Percentiles rank a stretch among this genome's conserved stretches.
Conservation (phyloP, 2,329 filamentous ascomycete genomes). For the Lasiodiplodia hormozganensis region DNA sequence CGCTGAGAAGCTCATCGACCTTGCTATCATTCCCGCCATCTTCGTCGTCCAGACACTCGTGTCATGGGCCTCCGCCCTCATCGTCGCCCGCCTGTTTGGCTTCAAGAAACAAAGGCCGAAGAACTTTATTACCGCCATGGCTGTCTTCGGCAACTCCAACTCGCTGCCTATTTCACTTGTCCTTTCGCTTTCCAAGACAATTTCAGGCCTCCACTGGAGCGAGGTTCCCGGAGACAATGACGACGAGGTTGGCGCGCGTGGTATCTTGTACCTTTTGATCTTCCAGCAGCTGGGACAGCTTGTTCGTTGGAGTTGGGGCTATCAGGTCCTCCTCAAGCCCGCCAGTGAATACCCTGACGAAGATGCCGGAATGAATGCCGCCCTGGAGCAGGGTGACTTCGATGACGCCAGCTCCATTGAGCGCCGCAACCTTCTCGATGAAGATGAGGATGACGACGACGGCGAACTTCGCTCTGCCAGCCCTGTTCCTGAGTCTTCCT, state of each 20-base stretch:
- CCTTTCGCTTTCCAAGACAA: slow-evolving; percentile 88
- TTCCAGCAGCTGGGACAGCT: slow-evolving; percentile 98
- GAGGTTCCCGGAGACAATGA: slow-evolving; percentile 91
- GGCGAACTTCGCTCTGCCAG: slow-evolving; percentile 1
- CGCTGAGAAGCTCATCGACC: slow-evolving; percentile 84
- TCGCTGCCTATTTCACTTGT: slow-evolving; percentile 96
- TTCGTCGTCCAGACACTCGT: slow-evolving; percentile 87
- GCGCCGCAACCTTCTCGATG: slow-evolving; percentile 51
- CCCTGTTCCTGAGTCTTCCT: slow-evolving; percentile 48
- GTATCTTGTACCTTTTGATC: slow-evolving; percentile 93
- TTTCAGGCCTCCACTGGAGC: slow-evolving; percentile 93
- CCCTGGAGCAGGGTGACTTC: slow-evolving; percentile 61
- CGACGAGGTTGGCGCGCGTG: slow-evolving; percentile 89
- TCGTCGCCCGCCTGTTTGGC: slow-evolving; percentile 76
- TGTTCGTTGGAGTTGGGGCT: slow-evolving; percentile 97
- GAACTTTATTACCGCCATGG: slow-evolving; percentile 98
- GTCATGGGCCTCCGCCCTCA: slow-evolving; percentile 78
- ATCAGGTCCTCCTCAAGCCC: slow-evolving; percentile 90
- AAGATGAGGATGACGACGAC: slow-evolving; percentile 37
- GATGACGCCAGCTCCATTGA: slow-evolving; percentile 53
- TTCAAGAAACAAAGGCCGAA: slow-evolving; percentile 79
- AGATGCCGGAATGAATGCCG: slow-evolving; percentile 50
- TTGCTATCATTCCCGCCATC: slow-evolving; percentile 94
- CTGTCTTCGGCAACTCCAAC: slow-evolving; percentile 97
- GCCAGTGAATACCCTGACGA: slow-evolving; percentile 75